Evolutionary conservation across 1,139 yeast genomes (phyloP), one percentile per base, ranked within the genome.

Genomic region (Geotrichum aggregatum): DNA sequence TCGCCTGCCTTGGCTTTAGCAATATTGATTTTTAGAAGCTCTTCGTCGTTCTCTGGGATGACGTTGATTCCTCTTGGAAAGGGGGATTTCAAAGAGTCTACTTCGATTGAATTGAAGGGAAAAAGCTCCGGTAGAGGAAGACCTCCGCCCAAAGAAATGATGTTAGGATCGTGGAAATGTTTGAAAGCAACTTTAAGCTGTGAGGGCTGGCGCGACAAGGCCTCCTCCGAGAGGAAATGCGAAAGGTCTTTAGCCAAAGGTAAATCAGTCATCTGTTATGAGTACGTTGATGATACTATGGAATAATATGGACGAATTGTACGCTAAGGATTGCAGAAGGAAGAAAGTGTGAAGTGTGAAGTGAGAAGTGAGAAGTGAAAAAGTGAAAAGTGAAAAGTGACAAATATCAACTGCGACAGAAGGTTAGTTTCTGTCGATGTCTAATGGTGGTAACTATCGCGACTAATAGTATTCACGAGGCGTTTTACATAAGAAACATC

Each of bases 121-220:
- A 92, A 92, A 69, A 86, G 84, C 61, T 84, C 91, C 18, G 96
- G 74, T 64, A 87, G 73, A 18, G 98, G 98, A 62, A 92, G 78
- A 5, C 98, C 98, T 59, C 98, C 98, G 52, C 97, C 98, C 57
- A 92, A 79, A 65, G 89, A 89, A 53, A 91, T 82, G 66, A 92
- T 76, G 50, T 83, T 81, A 43, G 96, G 96, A 59, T 80, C 77
- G 44, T 75, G 74, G 66, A 75, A 85, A 73, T 84, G 85, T 66
- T 80, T 82, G 76, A 89, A 87, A 19, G 96, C 95, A 44, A 80
- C 73, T 72, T 92, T 92, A 69, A 92, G 77, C 14, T 88, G 84
- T 16, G 97, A 88, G 33, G 85, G 80, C 54, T 77, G 74, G 72
- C 98, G 86, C 22, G 84, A 72, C 59, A 76, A 76, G 45, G 97